phyloP scores from a whole-genome alignment of 495 filamentous ascomycete genomes.

The Lasiosphaeria ovina region DNA sequence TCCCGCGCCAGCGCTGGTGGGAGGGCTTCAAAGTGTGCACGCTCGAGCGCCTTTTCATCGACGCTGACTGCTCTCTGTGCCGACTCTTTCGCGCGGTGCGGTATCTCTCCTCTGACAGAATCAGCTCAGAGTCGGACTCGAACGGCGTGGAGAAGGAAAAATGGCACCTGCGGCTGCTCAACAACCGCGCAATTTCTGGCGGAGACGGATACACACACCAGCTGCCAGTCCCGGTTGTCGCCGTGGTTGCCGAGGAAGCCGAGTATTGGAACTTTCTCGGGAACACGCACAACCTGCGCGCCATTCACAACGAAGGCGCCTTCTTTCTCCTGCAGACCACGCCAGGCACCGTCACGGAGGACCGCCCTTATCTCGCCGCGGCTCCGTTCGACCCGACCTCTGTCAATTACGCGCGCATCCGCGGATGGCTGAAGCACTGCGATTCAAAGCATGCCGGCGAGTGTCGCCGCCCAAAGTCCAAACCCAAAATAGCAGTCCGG shows the following conservation, averaged over 20 bases:
- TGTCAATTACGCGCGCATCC: neutral
- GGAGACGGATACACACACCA: neutral
- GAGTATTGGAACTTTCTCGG: neutral
- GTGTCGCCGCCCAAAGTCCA: neutral
- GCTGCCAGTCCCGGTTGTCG: neutral
- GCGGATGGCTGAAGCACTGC: neutral
- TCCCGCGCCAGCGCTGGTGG: neutral
- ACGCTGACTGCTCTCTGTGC: neutral
- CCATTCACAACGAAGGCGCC: neutral
- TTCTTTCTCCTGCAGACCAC: neutral
- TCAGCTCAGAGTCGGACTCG: neutral
- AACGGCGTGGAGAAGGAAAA: neutral
- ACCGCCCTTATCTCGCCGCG: neutral
- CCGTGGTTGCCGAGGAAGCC: neutral
- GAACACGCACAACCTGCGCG: neutral
- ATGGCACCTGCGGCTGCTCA: neutral
- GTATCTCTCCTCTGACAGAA: neutral
- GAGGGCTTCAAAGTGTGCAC: neutral
- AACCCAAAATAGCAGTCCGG: neutral
- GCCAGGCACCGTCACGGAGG: neutral
- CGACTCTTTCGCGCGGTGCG: neutral
- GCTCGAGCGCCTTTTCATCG: neutral
- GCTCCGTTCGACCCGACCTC: neutral
- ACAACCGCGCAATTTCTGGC: neutral
- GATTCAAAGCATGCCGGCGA: neutral